Base-by-base conservation (phyloP, 106 monocot species). In the Dendrobium officinale region DNA sequence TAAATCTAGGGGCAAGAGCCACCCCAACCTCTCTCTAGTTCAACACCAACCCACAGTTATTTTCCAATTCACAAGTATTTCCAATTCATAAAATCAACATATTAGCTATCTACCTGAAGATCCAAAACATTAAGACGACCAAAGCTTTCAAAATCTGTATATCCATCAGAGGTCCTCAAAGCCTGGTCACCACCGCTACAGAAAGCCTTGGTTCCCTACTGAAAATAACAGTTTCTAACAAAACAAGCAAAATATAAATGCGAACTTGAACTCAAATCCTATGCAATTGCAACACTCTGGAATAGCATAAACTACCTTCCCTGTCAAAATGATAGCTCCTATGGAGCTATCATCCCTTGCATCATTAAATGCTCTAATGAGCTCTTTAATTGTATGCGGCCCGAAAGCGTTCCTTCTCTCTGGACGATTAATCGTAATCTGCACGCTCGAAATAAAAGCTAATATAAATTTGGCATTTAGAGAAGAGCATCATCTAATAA, bases 181-280 rank as follows among this genome's bases (percentile, higher is more conserved):
- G 92, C 87, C 78, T 96, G 96, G 64, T 93, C 93, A 87, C 93
- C 96, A 73, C 93, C 96, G 87, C 96, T 93, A 61, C 93, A 92
- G 79, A 96, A 96, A 49, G 92, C 90, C 77, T 85, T 81, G 47
- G 85, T 89, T 83, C 96, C 96, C 96, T 96, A 43, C 29, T 4
- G 41, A 74, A 81, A 58, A 13, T 48, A 58, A 42, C 18, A 42
- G 0, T 58, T 78, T 61, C 61, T 31, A 70, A 80, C 56, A 80
- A 45, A 44, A 68, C 64, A 73, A 72, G 13, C 33, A 77, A 77
- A 64, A 54, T 82, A 20, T 37, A 82, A 15, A 19, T 80, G 54
- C 0, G 1, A 64, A 5, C 24, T 64, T 22, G 7, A 5, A 24
- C 5, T 64, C 1, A n/a, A 64, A 64, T 6, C n/a, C 22, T 5